Evolutionary conservation across 2,329 filamentous ascomycete species (phyloP), one percentile per base, ranked within the genome.

Genomic region (Cucurbitaria berberidis): DNA sequence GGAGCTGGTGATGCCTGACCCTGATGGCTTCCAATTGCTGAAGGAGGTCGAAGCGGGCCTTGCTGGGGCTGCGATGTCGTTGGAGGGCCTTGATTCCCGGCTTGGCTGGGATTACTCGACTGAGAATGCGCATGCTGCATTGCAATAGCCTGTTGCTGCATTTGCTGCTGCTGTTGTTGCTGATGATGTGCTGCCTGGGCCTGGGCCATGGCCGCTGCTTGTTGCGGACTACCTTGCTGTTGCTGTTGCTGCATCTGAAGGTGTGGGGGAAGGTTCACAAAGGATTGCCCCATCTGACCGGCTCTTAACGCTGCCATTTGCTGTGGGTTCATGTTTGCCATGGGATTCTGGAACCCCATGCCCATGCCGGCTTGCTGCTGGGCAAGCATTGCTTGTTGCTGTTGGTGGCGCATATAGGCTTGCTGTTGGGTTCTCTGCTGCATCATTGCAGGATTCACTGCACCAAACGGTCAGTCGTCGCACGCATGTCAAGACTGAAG

Each of bases 361-460:
- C 77, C 76, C 76, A 87, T 83, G 42, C 81, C 79, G 46, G 62
- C 63, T 27, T 81, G 72, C 57, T 86, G 83, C 45, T 86, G 84
- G 35, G 85, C 68, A 39, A 77, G 72, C 70, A 73, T 69, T 34
- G 82, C 75, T 50, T 85, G 81, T 56, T 86, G 83, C 59, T 86
- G 84, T 40, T 73, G 72, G 36, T 69, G 68, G 16, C 64, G 80
- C 55, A 84, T 77, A 60, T 85, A 81, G 3, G 67, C 66, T 36
- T 75, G 70, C 39, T 79, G 78, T 46, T 81, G 80, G 43, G 78
- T 71, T 59, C 51, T 68, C 35, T 69, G 73, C 60, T 81, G 77
- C 56, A 74, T 58, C 38, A 73, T 57, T n/a, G 66, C 63, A 21
- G 76, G 76, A 48, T 78, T 79, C 59, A 70, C 73, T 65, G 66